Evolutionary conservation across 75 land plant species (phyloP).

Genomic region (Sequoia sempervirens): DNA sequence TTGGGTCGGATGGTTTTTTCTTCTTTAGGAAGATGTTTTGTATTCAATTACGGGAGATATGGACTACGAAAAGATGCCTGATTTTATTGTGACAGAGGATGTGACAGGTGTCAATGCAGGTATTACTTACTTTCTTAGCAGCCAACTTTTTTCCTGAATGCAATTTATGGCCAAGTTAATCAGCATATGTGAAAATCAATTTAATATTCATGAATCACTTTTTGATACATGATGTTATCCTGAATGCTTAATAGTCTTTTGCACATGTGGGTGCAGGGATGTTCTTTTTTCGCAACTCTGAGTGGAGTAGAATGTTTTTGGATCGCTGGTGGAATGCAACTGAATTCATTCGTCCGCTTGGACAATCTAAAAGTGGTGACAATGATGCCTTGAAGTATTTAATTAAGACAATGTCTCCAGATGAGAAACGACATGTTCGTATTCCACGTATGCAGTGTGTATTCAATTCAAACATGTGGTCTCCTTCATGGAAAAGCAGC

Average conservation of each 20-base stretch:
- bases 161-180: neutral
- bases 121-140: slow-evolving; percentile 1
- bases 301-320: slow-evolving; percentile 60
- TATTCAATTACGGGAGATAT: slow-evolving; percentile 34
- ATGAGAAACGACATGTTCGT: slow-evolving; percentile 44
- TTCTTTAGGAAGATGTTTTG: slow-evolving; percentile 37
- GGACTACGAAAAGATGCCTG: slow-evolving; percentile 40
- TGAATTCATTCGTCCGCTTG: slow-evolving; percentile 40
- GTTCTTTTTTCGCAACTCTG: slow-evolving; percentile 59
- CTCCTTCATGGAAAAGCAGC: slow-evolving; percentile 48
- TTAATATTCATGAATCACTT: neutral
- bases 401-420: slow-evolving; percentile 20
- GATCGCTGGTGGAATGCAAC: slow-evolving; percentile 72
- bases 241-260: neutral
- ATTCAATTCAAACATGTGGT: slow-evolving; percentile 70
- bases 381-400: slow-evolving; percentile 60
- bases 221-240: neutral
- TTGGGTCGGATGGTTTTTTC: neutral
- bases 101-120: slow-evolving; percentile 78
- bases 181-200: neutral
- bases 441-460: slow-evolving; percentile 68
- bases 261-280: slow-evolving; percentile 31
- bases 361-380: slow-evolving; percentile 64
- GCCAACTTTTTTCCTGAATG: neutral
- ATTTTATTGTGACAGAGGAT: slow-evolving; percentile 64